Base-by-base conservation (phyloP, 2,329 filamentous ascomycete species). In the Penicillium sp. region DNA sequence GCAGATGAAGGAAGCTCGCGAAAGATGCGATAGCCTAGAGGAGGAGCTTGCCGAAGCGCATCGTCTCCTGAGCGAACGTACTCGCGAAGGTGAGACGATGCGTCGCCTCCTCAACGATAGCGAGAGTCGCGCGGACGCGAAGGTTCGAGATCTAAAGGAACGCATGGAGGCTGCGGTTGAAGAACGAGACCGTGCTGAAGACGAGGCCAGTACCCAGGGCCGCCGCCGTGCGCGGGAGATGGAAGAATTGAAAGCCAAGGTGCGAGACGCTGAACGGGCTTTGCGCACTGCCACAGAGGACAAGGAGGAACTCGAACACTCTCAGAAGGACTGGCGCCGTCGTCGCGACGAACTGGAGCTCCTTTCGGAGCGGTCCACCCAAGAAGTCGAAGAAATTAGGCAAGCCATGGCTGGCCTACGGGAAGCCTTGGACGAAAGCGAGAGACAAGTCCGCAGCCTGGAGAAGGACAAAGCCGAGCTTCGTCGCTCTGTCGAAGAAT, bases 81-180 rank as follows among this genome's bases (percentile, higher is more conserved):
- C 90, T 4, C 85, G 94, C 42, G 94, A 99, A 75, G 90, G 87
- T 25, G 93, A 97, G 77, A 97, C 91, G 1, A 97, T 99, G 92
- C 86, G 94, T 31, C 82, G 92, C 47, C 81, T 97, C 56, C 79
- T 99, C 12, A 87, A 88, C 15, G 93, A 97, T 62, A 90, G 92
- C 8, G 91, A 97, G 71, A 85, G 89, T 56, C 83, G 90, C 9
- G 87, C 92, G 1, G 92, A 97, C 62, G 80, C 80, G 57, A 89
- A 91, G 67, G 84, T 96, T 18, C 86, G 90, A 26, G 93, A 97
- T 61, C 94, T 96, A 86, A 88, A 90, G 51, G 86, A 90, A 55
- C 86, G 89, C 2, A 88, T 97, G 82, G 93, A 97, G 67, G 81
- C 89, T 1, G 92, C 92, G 0, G 83, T 96, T n/a, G 92, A 97